Evolutionary conservation across 108 stramenopile species (phyloP).

Genomic region (Parietichytrium sp.): DNA sequence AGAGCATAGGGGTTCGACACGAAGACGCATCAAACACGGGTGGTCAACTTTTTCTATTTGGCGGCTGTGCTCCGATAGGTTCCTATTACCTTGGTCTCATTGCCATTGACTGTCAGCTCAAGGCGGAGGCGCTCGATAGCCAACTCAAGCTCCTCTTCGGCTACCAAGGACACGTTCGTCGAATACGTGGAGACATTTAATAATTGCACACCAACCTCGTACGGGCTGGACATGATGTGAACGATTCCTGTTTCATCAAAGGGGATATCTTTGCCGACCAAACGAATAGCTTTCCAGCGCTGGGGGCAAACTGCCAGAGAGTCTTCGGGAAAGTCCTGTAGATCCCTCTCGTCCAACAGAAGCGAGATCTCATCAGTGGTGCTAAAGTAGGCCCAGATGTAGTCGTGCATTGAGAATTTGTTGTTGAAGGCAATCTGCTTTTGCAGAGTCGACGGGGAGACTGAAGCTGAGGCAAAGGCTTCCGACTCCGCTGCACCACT

Average conservation of each 20-base stretch:
- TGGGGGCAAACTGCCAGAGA: neutral
- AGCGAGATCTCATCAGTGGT: slow-evolving; percentile 6
- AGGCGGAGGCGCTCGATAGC: neutral
- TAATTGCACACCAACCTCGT: neutral
- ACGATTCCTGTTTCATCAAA: slow-evolving; percentile 22
- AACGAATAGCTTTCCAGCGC: slow-evolving; percentile 20
- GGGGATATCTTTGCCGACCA: slow-evolving; percentile 37
- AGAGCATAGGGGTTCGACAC: too few species aligned
- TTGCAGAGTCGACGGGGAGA: neutral
- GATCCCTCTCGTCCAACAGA: slow-evolving; percentile 12
- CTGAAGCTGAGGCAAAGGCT: too few species aligned
- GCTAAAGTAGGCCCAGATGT: slow-evolving; percentile 37
- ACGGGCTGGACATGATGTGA: slow-evolving; percentile 24
- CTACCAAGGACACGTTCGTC: slow-evolving; percentile 6
- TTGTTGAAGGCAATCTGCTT: too few species aligned
- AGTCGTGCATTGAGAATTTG: slow-evolving; percentile 27
- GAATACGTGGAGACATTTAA: slow-evolving; percentile 14
- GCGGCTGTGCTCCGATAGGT: neutral
- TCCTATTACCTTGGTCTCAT: slow-evolving; percentile 35
- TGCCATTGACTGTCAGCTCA: slow-evolving; percentile 34
- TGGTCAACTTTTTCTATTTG: too few species aligned
- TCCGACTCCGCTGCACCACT: neutral
- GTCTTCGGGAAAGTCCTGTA: neutral
- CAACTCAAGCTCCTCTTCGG: neutral
- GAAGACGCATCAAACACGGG: too few species aligned